phyloP scores from a whole-genome alignment of 1,284 basidiomycete species.

The Puccinia hordei region DNA sequence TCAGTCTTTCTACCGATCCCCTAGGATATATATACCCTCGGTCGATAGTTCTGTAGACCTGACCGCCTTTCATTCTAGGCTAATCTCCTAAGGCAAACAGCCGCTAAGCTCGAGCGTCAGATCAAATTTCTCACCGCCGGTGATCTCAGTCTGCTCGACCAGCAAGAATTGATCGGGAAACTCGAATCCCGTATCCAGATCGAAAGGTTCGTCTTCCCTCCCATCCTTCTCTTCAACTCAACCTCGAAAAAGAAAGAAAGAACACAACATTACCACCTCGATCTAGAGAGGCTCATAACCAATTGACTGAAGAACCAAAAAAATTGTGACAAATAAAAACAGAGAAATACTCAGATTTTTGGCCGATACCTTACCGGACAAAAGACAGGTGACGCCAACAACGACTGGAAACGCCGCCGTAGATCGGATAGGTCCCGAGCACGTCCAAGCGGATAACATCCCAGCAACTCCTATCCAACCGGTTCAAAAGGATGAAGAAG shows the following conservation, averaged over 20 bases:
- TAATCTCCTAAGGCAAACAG: conserved; percentile 13
- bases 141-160: conserved; percentile 29
- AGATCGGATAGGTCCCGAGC: no score
- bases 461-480: no score
- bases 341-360: conserved; percentile 1
- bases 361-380: not conserved
- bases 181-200: conserved; percentile 22
- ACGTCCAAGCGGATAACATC: no score
- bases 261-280: not conserved
- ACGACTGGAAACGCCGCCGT: no score
- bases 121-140: conserved; percentile 18
- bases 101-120: not conserved
- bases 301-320: not conserved
- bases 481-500: no score
- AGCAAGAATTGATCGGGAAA: conserved; percentile 8
- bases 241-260: no score
- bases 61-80: not conserved
- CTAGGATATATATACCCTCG: not conserved
- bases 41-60: not conserved
- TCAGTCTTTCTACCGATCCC: not conserved
- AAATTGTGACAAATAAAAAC: no score
- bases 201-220: conserved; percentile 15
- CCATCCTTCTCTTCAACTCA: not conserved
- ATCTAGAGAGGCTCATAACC: not conserved
- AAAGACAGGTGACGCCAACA: no score